Evolutionary conservation across 2,329 filamentous ascomycete species (phyloP), one percentile per base, ranked within the genome.

Genomic region (Colletotrichum lini): DNA sequence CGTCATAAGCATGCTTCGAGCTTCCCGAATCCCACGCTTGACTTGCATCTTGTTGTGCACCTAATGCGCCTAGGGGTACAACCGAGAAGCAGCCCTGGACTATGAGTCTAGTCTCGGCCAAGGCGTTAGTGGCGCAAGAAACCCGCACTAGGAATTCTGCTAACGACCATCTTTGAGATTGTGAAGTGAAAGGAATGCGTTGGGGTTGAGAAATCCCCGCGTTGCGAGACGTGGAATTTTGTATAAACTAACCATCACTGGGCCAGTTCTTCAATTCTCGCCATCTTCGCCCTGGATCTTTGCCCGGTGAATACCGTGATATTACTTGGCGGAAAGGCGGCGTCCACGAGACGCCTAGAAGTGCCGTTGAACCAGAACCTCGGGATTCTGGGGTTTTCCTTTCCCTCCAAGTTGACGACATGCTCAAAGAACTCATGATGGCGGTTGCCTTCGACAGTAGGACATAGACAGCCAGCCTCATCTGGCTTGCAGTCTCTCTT

Each of bases 341-440:
- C 52, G 44, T 53, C 44, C n/a, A 23, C 15, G 53, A 35, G 18
- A 16, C 26, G 30, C n/a, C n/a, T 21, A 23, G n/a, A 35, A 50
- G 23, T 63, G 50, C 69, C 58, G 69, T 72, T 72, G 65, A 69
- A 72, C 65, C 58, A 54, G 7, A 26, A 26, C 16, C 4, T 18
- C 23, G 69, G 58, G 53, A 69, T 23, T 42, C 10, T 13, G 10
- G 3, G 16, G 5, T 12, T 4, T 21, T 16, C n/a, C 18, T 23
- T 57, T 13, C 2, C 21, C 9, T 15, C 30, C 16, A 44, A 40
- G 45, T 44, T 42, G 12, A 38, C 10, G 21, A 15, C 42, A 30
- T 38, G 16, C 8, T 30, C 12, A 42, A 65, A n/a, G 18, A 53
- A 6, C 5, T 3, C 7, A 4, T 45, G 7, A 2, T 45, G 4